Evolutionary conservation across 345 rosid species (phyloP), one percentile per base, ranked within the genome.

Genomic region (Limnanthes douglasii): DNA sequence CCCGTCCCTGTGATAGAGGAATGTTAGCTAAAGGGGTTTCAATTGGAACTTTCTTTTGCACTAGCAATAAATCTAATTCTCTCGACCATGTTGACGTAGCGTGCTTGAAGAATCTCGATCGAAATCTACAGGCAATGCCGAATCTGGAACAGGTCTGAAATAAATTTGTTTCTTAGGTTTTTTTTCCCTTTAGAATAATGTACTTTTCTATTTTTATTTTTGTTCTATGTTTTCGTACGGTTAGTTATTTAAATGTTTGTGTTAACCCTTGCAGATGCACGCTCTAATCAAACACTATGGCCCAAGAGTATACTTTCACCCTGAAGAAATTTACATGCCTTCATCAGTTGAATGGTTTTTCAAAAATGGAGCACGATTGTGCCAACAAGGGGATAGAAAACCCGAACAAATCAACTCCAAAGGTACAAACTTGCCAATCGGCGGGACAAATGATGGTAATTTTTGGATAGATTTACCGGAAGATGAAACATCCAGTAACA

Each of bases 301-400:
- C 17, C 88, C 94, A 18, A 73, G 75, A 0, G 79, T 86, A 18
- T 86, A 57, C 73, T 86, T 86, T 63, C 97, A 86, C 52, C 94
- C 97, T 0, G 79, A 82, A 6, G 97, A 86, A 46, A 57, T 40
- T 37, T 86, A 61, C 60, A 34, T 86, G 77, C 97, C 97, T 8
- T 86, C 97, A 0, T 82, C 97, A 0, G 82, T 86, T 25, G 68
- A 51, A 31, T 86, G 94, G 97, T 78, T 82, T 54, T 86, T 82
- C 56, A 82, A 78, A 48, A 78, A 78, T 8, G 94, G 94, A 16
- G 93, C 94, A 6, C 62, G 78, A 41, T 17, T 86, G 6, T 75
- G 54, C 34, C 39, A 51, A 21, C 50, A 69, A 16, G 79, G 79
- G 32, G 48, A 65, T 34, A 27, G 31, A 20, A 63, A 42, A 46